Evolutionary conservation across 2,329 filamentous ascomycete genomes (phyloP).

Genomic region (Bertia moriformis): DNA sequence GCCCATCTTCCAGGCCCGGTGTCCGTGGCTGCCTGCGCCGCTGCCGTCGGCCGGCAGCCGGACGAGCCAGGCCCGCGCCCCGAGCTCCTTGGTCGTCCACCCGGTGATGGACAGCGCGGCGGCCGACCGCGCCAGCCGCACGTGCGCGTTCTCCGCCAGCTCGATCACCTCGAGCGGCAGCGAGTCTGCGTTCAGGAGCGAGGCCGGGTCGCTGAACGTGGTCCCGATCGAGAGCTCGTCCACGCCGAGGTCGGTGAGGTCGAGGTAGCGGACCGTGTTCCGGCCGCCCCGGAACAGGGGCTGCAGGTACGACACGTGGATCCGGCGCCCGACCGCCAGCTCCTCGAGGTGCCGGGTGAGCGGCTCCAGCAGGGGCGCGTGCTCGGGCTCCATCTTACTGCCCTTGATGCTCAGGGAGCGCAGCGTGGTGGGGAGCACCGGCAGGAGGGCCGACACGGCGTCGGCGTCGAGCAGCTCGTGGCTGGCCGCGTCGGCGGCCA

Average conservation of each 20-base stretch:
- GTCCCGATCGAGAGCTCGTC: slow-evolving; percentile 44
- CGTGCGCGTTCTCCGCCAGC: slow-evolving; percentile 53
- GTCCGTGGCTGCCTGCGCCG: slow-evolving; percentile 35
- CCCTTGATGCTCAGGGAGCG: slow-evolving; percentile 65
- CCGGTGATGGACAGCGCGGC: slow-evolving; percentile 44
- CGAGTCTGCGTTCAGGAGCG: slow-evolving; percentile 44
- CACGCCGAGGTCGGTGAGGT: slow-evolving; percentile 58
- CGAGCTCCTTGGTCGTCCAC: slow-evolving; percentile 62
- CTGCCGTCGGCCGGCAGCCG: slow-evolving; percentile 20
- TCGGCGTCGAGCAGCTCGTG: slow-evolving; percentile 56
- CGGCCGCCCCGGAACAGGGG: slow-evolving; percentile 43
- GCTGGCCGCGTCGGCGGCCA: slow-evolving; percentile 57
- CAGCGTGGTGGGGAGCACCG: slow-evolving; percentile 49
- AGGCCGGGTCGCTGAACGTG: slow-evolving; percentile 30
- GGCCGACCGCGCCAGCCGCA: slow-evolving; percentile 46
- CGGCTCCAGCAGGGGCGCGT: slow-evolving; percentile 47
- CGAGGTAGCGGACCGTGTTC: slow-evolving; percentile 58
- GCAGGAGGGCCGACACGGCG: slow-evolving; percentile 51
- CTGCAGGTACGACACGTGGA: slow-evolving; percentile 53
- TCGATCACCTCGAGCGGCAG: slow-evolving; percentile 65
- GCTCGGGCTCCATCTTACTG: slow-evolving; percentile 50
- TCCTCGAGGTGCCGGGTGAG: slow-evolving; percentile 64
- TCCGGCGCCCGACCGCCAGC: slow-evolving; percentile 54
- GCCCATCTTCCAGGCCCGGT: slow-evolving; percentile 67
- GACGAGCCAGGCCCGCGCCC: slow-evolving; percentile 54